Evolutionary conservation across 495 filamentous ascomycete genomes (phyloP).

Genomic region (Opeltia flavorubescens): DNA sequence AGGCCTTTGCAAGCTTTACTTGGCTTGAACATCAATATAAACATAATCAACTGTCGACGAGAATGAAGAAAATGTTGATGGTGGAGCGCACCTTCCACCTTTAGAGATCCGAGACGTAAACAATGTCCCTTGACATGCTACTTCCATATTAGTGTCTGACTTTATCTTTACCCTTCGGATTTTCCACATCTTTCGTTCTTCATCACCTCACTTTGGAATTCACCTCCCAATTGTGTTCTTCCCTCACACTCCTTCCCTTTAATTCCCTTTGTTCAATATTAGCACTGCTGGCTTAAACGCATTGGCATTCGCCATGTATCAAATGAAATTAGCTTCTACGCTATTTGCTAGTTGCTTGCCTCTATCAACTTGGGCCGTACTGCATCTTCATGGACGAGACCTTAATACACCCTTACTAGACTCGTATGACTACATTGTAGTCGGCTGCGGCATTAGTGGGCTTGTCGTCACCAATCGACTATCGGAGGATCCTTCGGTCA

Average conservation of each 20-base stretch:
- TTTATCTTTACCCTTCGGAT: too few species aligned
- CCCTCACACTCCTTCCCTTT: not conserved
- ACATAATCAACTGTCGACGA: too few species aligned
- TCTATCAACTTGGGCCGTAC: not conserved
- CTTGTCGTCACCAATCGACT: slow-evolving; percentile 21
- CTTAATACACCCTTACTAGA: slow-evolving; percentile 12
- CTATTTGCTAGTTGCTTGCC: not conserved
- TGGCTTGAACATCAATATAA: too few species aligned
- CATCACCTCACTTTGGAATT: not conserved
- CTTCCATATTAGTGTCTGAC: not conserved
- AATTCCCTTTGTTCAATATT: not conserved
- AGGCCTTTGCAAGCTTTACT: too few species aligned
- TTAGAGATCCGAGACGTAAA: not conserved
- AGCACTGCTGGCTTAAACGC: not conserved
- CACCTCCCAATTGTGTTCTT: not conserved
- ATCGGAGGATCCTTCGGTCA: slow-evolving; percentile 18
- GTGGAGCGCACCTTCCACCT: too few species aligned
- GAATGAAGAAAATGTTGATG: too few species aligned
- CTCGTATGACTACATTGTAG: slow-evolving; percentile 20
- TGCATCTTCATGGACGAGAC: slow-evolving; percentile 13
- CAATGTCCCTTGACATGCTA: not conserved
- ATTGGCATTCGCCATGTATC: not conserved
- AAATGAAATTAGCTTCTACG: not conserved
- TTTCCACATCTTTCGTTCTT: not conserved
- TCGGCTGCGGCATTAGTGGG: slow-evolving; percentile 22